Conservation (phyloP, 768 basidiomycete species). For the Coprinopsis sp. region DNA sequence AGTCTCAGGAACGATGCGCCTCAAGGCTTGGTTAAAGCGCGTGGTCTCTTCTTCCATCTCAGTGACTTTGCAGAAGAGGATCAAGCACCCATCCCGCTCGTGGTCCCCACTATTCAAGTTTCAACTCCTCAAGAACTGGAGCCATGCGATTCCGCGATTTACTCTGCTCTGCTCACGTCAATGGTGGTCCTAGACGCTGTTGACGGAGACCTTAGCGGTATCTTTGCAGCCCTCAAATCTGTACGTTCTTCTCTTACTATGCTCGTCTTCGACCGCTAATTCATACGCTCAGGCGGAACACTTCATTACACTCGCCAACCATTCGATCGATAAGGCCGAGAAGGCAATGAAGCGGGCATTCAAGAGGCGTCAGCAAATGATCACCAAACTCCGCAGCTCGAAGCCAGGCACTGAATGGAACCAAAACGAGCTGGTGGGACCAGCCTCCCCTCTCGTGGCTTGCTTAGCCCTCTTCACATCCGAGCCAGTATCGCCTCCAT, state of each 20-base stretch:
- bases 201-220: constrained; percentile 50
- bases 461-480: constrained; percentile 27
- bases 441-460: constrained; percentile 20
- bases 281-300: constrained; percentile 45
- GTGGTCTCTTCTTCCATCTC: too few relatives aligned
- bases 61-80: too few relatives aligned
- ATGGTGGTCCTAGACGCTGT: constrained; percentile 49
- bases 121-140: constrained; percentile 10
- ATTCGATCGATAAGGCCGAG: constrained; percentile 55
- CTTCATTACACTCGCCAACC: constrained; percentile 48
- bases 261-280: constrained; percentile 2
- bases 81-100: not conserved
- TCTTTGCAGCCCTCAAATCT: constrained; percentile 48
- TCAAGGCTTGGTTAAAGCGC: constrained; percentile 63
- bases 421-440: constrained; percentile 18
- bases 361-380: constrained; percentile 47
- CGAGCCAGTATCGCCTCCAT: constrained; percentile 41
- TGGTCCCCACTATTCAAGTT: constrained; percentile 1
- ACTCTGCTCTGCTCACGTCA: constrained; percentile 37
- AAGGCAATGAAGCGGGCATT: constrained; percentile 51
- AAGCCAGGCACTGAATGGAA: constrained; percentile 15
- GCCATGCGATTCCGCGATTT: constrained; percentile 32
- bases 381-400: constrained; percentile 37
- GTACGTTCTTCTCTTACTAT: constrained; percentile 40
- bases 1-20: constrained; percentile 38